Evolutionary conservation across 1,284 basidiomycete genomes (phyloP).

Genomic region (Kalmanozyma brasiliensis): DNA sequence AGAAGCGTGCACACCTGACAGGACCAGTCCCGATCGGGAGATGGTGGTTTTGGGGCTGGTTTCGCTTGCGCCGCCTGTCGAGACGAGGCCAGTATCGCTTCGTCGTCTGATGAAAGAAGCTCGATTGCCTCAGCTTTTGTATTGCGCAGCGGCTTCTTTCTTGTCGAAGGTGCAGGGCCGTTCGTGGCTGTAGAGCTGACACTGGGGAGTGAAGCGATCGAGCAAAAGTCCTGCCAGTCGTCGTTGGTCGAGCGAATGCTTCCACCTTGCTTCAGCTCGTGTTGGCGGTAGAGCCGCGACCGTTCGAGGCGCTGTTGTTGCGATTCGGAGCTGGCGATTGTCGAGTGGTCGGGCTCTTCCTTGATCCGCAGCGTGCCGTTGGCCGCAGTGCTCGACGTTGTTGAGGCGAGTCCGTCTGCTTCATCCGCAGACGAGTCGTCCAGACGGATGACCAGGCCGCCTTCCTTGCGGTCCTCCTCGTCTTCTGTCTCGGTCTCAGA

Average conservation of each 20-base stretch:
- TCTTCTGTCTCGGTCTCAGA: slow-evolving; percentile 30
- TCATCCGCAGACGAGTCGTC: slow-evolving; percentile 29
- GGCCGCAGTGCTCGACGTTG: background rate
- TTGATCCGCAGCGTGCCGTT: slow-evolving; percentile 9
- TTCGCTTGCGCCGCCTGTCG: background rate
- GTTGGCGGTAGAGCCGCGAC: slow-evolving; percentile 35
- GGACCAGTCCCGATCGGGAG: slow-evolving; percentile 14
- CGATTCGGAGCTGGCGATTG: slow-evolving; percentile 35
- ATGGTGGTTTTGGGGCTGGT: background rate
- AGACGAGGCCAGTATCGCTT: background rate
- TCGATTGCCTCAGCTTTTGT: slow-evolving; percentile 22
- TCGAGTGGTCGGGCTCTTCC: slow-evolving; percentile 20
- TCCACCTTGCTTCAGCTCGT: slow-evolving; percentile 41
- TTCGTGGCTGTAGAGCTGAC: slow-evolving; percentile 6
- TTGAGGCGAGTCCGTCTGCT: background rate
- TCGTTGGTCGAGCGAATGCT: slow-evolving; percentile 22
- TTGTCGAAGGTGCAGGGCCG: background rate
- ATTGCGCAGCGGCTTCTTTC: background rate
- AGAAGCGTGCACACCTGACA: slow-evolving; percentile 43
- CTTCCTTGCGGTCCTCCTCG: slow-evolving; percentile 19
- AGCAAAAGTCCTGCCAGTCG: slow-evolving; percentile 44
- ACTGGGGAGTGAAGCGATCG: slow-evolving; percentile 8
- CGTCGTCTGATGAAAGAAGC: slow-evolving; percentile 32
- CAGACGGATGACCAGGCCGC: slow-evolving; percentile 24
- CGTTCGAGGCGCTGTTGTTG: slow-evolving; percentile 35